Percentiles rank a stretch among this genome's conserved stretches.
Conservation (phyloP, 768 basidiomycete species). For the Ephemerocybe angulata region DNA sequence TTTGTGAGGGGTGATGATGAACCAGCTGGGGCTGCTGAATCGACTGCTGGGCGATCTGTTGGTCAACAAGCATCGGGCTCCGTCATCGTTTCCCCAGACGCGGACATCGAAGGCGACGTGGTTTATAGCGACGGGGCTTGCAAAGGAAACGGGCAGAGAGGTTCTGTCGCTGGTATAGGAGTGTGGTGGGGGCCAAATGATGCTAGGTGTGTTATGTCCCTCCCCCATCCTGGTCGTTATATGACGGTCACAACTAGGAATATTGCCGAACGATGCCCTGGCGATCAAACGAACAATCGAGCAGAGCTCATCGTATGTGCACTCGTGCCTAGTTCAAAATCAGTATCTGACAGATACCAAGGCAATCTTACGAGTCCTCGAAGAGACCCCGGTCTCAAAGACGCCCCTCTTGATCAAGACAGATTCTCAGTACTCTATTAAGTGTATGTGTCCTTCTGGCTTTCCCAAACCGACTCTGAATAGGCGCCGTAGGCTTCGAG, state of each 20-base stretch:
- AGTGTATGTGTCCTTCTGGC: constrained; percentile 46
- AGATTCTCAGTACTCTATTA: constrained; percentile 82
- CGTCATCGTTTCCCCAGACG: too few species aligned
- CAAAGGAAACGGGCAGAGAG: constrained; percentile 69
- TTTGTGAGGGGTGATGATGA: constrained; percentile 38
- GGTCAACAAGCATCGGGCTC: too few species aligned
- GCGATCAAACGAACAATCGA: constrained; percentile 81
- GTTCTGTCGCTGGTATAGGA: constrained; percentile 75
- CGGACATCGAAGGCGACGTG: constrained; percentile 33
- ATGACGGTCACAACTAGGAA: too few species aligned
- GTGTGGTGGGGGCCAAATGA: constrained; percentile 84
- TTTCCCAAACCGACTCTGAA: background rate
- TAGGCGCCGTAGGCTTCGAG: constrained; percentile 53
- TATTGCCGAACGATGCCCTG: constrained; percentile 76
- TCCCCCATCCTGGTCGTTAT: too few species aligned
- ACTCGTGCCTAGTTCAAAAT: background rate
- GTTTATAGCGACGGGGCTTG: constrained; percentile 91
- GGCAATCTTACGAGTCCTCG: constrained; percentile 83
- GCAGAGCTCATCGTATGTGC: constrained; percentile 78
- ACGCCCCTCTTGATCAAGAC: constrained; percentile 71
- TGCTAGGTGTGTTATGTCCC: constrained; percentile 56
- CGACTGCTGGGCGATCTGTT: constrained; percentile 8
- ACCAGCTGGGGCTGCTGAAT: background rate
- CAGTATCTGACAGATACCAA: constrained; percentile 26
- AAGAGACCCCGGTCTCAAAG: constrained; percentile 57